Base-by-base conservation (phyloP, 768 basidiomycete genomes). In the Cyclocybe cylindracea region DNA sequence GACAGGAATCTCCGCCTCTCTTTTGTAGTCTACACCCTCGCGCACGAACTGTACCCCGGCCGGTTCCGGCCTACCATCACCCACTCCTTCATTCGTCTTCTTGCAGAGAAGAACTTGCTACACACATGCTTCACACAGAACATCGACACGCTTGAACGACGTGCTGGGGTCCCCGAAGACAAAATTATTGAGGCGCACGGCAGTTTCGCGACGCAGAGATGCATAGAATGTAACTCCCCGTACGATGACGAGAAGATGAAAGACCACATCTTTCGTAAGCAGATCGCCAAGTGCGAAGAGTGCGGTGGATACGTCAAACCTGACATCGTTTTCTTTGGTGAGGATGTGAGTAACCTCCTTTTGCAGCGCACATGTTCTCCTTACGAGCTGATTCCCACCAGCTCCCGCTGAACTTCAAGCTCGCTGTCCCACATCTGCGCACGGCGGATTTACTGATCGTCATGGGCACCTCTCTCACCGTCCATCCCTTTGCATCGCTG, bases 101-200 rank as follows among this genome's bases (percentile, higher is more conserved):
- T 99, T 24, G 74, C 83, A n/a, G 71, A 82, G 34, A 86, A 89
- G 58, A 65, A 67, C 1, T 74, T 88, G 11, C 81, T 99, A 1
- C 80, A 83, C 55, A 86, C 78, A 38, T 91, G 89, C 71, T 91
- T 91, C 62, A 93, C 92, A 5, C 94, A 94, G 68, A 95, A 94
- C 63, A 94, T 94, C 49, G 95, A 98, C 65, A 95, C 93, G 0
- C 82, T 98, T 10, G 96, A 98, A 64, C 80, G 90, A 2, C 78
- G 84, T 5, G 91, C 93, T 0, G 91, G 91, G 5, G 79, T 97
- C 0, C 84, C 89, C 0, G 76, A 68, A 1, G 69, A 80, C 32
- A 84, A 84, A 65, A 85, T 98, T 54, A 78, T 98, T 43, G 96
- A 98, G 71, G 97, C 97, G 0, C 97, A 99, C 62, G 97, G 96